Conservation (phyloP, 768 basidiomycete species). For the Hypholoma fasciculare region DNA sequence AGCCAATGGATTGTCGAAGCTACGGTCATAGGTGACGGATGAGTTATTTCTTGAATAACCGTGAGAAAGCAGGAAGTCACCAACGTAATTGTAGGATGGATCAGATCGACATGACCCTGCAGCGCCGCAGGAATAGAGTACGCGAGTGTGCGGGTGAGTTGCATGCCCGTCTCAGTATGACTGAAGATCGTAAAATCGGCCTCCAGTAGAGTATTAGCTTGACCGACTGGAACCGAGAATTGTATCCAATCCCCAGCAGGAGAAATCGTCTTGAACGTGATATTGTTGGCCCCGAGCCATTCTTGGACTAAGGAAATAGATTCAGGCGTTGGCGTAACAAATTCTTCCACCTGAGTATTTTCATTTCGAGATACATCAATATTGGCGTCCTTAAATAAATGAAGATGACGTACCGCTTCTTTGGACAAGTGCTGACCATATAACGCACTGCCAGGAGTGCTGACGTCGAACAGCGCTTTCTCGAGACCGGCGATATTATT, state of each 20-base stretch:
- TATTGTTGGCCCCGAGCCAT: conserved; percentile 31
- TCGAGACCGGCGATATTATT: conserved; percentile 42
- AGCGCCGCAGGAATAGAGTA: conserved; percentile 40
- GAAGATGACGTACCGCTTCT: conserved; percentile 25
- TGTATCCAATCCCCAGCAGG: conserved; percentile 39
- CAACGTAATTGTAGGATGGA: conserved; percentile 35
- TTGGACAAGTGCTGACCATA: conserved; percentile 52
- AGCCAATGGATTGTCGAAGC: conserved; percentile 15
- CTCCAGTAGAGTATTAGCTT: conserved; percentile 37
- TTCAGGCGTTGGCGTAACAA: conserved; percentile 33
- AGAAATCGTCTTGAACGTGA: conserved; percentile 32
- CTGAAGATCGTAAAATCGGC: conserved; percentile 47
- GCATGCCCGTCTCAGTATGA: conserved; percentile 34
- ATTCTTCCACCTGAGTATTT: conserved; percentile 11
- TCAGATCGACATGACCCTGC: conserved; percentile 36
- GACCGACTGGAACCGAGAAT: conserved; percentile 35
- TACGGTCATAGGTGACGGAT: background rate
- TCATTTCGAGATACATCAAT: background rate
- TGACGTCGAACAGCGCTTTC: conserved; percentile 41
- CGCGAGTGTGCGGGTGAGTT: conserved; percentile 25
- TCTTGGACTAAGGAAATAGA: conserved; percentile 37
- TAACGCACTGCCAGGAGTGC: conserved; percentile 43
- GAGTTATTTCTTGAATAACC: background rate
- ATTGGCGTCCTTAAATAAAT: background rate
- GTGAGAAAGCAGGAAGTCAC: background rate